These are phyloP conservation scores for Metschnikowia bowlesiae DNA, from an alignment of 805 yeast species.

Conservation along the genomic window DNA sequence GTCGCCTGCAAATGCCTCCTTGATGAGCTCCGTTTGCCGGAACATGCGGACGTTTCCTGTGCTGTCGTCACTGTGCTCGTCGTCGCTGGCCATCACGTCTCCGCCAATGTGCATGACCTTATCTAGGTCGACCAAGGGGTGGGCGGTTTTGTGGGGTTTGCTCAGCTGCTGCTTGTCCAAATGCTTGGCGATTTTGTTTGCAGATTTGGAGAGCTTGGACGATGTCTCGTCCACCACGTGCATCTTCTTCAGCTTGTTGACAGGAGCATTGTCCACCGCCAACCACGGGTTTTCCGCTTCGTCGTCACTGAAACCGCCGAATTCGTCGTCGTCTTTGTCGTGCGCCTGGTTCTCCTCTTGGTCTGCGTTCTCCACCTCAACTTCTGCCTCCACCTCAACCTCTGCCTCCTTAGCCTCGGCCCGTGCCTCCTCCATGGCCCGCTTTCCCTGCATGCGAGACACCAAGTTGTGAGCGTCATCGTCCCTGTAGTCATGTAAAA, in stretches of 20 bases:
- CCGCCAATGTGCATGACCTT: slow-evolving; percentile 54
- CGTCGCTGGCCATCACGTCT: slow-evolving; percentile 27
- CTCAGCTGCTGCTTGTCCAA: slow-evolving; percentile 30
- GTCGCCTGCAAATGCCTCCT: slow-evolving; percentile 96
- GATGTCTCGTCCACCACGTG: slow-evolving; percentile 32
- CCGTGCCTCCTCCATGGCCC: background rate
- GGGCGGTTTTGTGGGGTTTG: slow-evolving; percentile 28
- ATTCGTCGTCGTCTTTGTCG: slow-evolving; percentile 5
- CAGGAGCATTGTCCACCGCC: slow-evolving; percentile 10
- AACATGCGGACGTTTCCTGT: slow-evolving; percentile 49
- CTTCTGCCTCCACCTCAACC: slow-evolving; percentile 2
- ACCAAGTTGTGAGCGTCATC: slow-evolving; percentile 48
- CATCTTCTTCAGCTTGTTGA: slow-evolving; percentile 30
- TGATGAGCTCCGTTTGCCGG: slow-evolving; percentile 75
- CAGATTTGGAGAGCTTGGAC: slow-evolving; percentile 35
- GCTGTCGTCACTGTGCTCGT: slow-evolving; percentile 26
- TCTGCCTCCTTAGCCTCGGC: slow-evolving; percentile 6
- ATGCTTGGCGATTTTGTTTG: slow-evolving; percentile 35
- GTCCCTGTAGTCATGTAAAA: slow-evolving; percentile 39
- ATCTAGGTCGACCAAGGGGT: slow-evolving; percentile 44
- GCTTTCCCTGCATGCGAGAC: slow-evolving; percentile 23
- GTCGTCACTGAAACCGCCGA: slow-evolving; percentile 12
- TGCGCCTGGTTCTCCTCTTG: background rate
- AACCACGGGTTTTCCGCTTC: slow-evolving; percentile 39
- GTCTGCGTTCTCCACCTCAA: background rate